phyloP scores from a whole-genome alignment of 148 eudicot genomes.

The Pharnaceum exiguum region DNA sequence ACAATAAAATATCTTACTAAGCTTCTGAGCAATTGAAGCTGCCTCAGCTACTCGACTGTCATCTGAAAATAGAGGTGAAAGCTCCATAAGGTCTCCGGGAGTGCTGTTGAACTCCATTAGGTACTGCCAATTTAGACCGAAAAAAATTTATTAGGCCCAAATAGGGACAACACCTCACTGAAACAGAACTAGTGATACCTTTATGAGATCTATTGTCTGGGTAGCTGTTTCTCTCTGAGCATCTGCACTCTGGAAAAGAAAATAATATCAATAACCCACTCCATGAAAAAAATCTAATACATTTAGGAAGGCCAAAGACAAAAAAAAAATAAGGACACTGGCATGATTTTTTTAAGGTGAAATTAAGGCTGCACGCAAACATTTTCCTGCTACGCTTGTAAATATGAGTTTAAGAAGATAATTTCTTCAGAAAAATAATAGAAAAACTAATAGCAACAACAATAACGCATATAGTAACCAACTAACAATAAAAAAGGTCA shows the following conservation, averaged over 20 bases:
- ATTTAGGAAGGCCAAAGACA: neutral
- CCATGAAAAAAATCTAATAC: constrained; percentile 2
- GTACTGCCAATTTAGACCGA: constrained; percentile 52
- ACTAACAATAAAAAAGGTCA: too few species aligned
- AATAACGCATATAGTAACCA: too few species aligned
- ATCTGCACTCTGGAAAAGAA: constrained; percentile 85
- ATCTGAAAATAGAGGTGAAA: constrained; percentile 94
- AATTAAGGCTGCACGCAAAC: too few species aligned
- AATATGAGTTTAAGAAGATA: too few species aligned
- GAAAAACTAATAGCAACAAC: too few species aligned
- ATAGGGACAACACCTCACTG: neutral
- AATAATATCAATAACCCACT: constrained; percentile 7
- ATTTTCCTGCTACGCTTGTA: too few species aligned
- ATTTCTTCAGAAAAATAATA: too few species aligned
- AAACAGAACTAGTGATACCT: constrained; percentile 42
- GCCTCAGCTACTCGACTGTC: constrained; percentile 99
- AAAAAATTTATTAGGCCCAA: constrained; percentile 2
- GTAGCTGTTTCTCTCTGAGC: constrained; percentile 95
- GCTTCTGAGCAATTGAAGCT: constrained; percentile 97
- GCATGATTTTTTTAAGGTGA: too few species aligned
- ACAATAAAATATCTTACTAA: constrained; percentile 91
- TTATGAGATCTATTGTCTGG: constrained; percentile 92
- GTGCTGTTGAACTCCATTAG: constrained; percentile 99
- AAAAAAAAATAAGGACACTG: too few species aligned
- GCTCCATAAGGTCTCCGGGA: constrained; percentile 98